These are phyloP conservation scores for Gossypium rotundifolium DNA, from an alignment of 345 rosid species.

Conservation along the genomic window DNA sequence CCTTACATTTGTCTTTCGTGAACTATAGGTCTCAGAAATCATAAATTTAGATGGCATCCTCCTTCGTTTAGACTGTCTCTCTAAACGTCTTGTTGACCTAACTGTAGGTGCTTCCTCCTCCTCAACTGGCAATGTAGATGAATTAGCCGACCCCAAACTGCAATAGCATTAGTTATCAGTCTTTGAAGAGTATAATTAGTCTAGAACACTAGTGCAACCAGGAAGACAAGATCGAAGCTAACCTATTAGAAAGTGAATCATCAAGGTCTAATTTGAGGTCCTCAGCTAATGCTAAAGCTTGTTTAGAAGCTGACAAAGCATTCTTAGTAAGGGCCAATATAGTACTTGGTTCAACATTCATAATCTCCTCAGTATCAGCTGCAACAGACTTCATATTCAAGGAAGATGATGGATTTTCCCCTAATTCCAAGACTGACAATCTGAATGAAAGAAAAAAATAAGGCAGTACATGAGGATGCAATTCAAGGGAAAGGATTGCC, in stretches of 20 bases:
- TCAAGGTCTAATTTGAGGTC: conserved; percentile 24
- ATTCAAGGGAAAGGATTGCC: conserved; percentile 3
- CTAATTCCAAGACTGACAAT: conserved; percentile 29
- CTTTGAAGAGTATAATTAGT: background rate
- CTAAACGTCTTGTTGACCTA: conserved; percentile 52
- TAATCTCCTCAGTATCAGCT: conserved; percentile 18
- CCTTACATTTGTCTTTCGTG: conserved; percentile 31
- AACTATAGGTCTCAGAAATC: conserved; percentile 30
- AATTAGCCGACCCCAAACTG: conserved; percentile 33
- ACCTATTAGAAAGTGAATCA: conserved; percentile 48
- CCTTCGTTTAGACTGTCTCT: conserved; percentile 58
- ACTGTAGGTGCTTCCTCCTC: conserved; percentile 40
- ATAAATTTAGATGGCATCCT: conserved; percentile 29
- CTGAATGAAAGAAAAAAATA: conserved; percentile 25
- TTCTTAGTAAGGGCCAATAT: conserved; percentile 50
- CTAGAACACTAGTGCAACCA: background rate
- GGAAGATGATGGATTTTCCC: conserved; percentile 28
- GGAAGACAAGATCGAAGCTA: conserved; percentile 10
- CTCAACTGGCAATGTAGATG: conserved; percentile 27
- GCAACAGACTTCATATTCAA: conserved; percentile 23
- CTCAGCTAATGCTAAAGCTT: conserved; percentile 46
- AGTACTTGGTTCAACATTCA: conserved; percentile 31
- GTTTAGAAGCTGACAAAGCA: conserved; percentile 75
- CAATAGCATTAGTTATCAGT: background rate
- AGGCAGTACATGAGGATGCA: conserved; percentile 5